These are phyloP conservation scores for Cystobasidium sp. DNA, from an alignment of 1,284 basidiomycete genomes.

Conservation along the genomic window DNA sequence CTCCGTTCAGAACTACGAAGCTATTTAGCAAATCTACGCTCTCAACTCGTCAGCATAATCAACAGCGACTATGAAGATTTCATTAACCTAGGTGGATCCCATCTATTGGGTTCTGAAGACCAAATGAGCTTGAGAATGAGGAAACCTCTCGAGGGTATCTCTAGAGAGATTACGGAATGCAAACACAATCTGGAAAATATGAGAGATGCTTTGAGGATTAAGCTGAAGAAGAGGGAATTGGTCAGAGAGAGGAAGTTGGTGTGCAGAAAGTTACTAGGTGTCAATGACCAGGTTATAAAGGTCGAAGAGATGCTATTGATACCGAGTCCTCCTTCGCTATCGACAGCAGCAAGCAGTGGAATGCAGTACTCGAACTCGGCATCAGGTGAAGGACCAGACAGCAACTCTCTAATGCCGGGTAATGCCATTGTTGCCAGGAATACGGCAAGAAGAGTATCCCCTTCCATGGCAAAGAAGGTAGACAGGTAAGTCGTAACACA, in stretches of 20 bases:
- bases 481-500: constrained; percentile 13
- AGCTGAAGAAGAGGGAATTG: constrained; percentile 71
- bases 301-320: constrained; percentile 51
- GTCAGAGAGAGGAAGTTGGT: constrained; percentile 80
- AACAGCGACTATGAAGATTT: constrained; percentile 98
- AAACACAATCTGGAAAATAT: constrained; percentile 57
- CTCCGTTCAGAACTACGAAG: constrained; percentile 82
- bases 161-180: constrained; percentile 68
- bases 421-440: constrained; percentile 2
- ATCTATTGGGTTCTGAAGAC: constrained; percentile 73
- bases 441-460: not conserved
- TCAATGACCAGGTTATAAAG: constrained; percentile 52
- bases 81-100: constrained; percentile 74
- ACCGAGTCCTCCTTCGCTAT: not conserved
- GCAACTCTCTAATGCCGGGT: not conserved
- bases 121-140: constrained; percentile 69
- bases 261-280: constrained; percentile 49
- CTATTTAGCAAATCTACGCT: constrained; percentile 80
- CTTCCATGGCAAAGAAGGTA: constrained; percentile 14
- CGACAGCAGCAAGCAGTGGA: not conserved
- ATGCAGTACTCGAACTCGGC: not conserved
- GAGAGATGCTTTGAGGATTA: constrained; percentile 74
- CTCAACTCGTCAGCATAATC: constrained; percentile 91
- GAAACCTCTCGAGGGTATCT: constrained; percentile 68
- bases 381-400: not conserved